A percentile compares a stretch with the other conserved stretches of the same genome.
These are phyloP conservation scores for Mortierella sp. DNA, from an alignment of 371 early-diverging fungal species.

Conservation along the genomic window DNA sequence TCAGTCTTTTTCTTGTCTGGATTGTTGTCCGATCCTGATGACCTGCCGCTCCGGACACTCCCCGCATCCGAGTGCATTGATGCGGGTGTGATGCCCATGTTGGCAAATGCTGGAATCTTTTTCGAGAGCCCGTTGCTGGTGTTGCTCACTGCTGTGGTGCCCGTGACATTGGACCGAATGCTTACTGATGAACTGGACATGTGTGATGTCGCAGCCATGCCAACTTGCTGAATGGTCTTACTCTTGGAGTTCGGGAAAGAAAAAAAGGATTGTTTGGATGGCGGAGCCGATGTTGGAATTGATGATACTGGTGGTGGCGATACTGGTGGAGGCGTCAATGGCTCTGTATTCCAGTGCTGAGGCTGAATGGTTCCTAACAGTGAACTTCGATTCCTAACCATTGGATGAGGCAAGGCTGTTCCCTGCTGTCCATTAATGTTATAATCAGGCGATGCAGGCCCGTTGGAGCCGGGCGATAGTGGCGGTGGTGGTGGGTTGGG, in stretches of 20 bases:
- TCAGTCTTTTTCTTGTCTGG: slow-evolving; percentile 32
- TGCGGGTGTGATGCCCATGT: slow-evolving; percentile 12
- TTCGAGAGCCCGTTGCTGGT: slow-evolving; percentile 8
- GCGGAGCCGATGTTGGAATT: slow-evolving; percentile 18
- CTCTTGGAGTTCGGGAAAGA: slow-evolving; percentile 47
- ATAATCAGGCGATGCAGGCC: slow-evolving; percentile 29
- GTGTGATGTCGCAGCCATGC: slow-evolving; percentile 1
- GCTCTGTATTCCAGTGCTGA: slow-evolving; percentile 52
- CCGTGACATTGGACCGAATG: slow-evolving; percentile 15
- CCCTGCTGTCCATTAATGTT: slow-evolving; percentile 34
- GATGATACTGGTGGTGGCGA: slow-evolving; percentile 43
- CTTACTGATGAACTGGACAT: slow-evolving; percentile 17
- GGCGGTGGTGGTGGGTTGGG: slow-evolving; percentile 46
- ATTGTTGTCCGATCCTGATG: slow-evolving; percentile 17
- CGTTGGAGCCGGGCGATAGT: slow-evolving; percentile 23
- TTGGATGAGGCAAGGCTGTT: slow-evolving; percentile 46
- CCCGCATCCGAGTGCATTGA: slow-evolving; percentile 19
- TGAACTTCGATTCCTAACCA: slow-evolving; percentile 47
- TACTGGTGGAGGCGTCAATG: slow-evolving; percentile 48
- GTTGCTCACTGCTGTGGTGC: slow-evolving; percentile 1
- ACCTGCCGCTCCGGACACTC: slow-evolving; percentile 33
- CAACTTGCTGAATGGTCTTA: slow-evolving; percentile 24
- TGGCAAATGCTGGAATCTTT: slow-evolving; percentile 19
- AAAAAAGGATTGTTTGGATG: slow-evolving; percentile 38
- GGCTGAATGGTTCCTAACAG: slow-evolving; percentile 31